Evolutionary conservation across 2,329 filamentous ascomycete genomes (phyloP).

Genomic region (Colletotrichum sp.): DNA sequence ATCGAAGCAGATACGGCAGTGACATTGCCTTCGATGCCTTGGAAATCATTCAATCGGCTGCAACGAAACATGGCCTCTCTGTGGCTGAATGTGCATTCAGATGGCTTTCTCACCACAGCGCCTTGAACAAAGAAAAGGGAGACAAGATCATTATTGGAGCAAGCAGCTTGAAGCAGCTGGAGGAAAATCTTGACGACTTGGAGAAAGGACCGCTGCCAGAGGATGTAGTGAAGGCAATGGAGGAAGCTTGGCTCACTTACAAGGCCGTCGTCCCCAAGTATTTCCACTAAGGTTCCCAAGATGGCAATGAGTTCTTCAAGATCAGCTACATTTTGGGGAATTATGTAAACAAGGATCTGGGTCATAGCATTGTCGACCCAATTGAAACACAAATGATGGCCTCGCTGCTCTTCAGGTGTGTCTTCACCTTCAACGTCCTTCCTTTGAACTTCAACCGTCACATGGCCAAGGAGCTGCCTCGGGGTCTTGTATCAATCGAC

Average conservation of each 20-base stretch:
- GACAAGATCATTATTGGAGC: not conserved
- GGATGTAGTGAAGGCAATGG: not conserved
- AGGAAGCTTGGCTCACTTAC: not conserved
- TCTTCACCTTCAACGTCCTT: rapidly evolving
- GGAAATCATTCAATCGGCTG: not conserved
- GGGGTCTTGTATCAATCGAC: not conserved
- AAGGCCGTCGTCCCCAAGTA: not conserved
- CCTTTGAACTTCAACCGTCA: too few relatives aligned
- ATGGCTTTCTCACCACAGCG: not conserved
- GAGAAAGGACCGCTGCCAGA: not conserved
- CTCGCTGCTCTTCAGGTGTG: rapidly evolving
- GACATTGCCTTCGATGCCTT: not conserved
- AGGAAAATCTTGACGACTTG: not conserved
- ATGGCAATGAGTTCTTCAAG: rapidly evolving
- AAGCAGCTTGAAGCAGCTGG: not conserved
- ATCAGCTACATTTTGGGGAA: rapidly evolving
- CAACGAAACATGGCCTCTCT: not conserved
- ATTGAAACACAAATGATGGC: not conserved
- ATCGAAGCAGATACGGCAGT: not conserved
- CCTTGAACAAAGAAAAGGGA: not conserved
- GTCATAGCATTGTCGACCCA: rapidly evolving
- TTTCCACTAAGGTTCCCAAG: not conserved
- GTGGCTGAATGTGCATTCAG: not conserved
- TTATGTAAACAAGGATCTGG: rapidly evolving
- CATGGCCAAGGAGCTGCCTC: not conserved